These are phyloP conservation scores for Royoungia palumana DNA, from an alignment of 768 basidiomycete species.

Conservation along the genomic window DNA sequence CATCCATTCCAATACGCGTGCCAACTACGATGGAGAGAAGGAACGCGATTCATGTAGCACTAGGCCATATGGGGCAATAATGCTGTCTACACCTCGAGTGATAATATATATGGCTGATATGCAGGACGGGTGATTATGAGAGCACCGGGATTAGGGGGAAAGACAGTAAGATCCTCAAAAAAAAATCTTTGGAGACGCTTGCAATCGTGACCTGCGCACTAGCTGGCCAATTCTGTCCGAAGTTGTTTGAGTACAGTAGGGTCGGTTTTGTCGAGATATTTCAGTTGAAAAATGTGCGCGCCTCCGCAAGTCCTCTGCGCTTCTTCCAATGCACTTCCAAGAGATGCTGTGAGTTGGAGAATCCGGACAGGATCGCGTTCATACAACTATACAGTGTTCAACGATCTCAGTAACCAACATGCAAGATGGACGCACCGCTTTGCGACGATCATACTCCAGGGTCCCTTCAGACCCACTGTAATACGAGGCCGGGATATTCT, in stretches of 20 bases:
- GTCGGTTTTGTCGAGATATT: conserved; percentile 65
- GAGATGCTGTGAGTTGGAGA: conserved; percentile 55
- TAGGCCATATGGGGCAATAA: conserved; percentile 12
- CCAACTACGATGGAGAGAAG: conserved; percentile 49
- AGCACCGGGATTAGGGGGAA: neutral
- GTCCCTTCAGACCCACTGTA: conserved; percentile 68
- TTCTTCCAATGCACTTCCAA: conserved; percentile 57
- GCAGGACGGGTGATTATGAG: conserved; percentile 2
- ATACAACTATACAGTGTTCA: conserved; percentile 50
- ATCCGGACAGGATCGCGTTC: conserved; percentile 72
- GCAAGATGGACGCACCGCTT: conserved; percentile 46
- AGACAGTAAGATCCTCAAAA: neutral
- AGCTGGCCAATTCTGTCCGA: conserved; percentile 42
- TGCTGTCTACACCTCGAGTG: neutral
- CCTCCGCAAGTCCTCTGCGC: conserved; percentile 63
- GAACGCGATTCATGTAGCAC: conserved; percentile 38
- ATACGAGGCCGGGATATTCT: conserved; percentile 54
- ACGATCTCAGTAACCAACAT: conserved; percentile 1
- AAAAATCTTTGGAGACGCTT: neutral
- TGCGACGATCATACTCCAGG: conserved; percentile 72
- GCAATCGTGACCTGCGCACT: neutral
- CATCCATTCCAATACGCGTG: conserved; percentile 44
- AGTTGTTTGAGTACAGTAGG: conserved; percentile 73
- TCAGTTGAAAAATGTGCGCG: conserved; percentile 51
- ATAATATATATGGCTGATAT: conserved; percentile 2